Conservation (phyloP, 2,329 filamentous ascomycete genomes). For the Pseudocercospora cruenta region DNA sequence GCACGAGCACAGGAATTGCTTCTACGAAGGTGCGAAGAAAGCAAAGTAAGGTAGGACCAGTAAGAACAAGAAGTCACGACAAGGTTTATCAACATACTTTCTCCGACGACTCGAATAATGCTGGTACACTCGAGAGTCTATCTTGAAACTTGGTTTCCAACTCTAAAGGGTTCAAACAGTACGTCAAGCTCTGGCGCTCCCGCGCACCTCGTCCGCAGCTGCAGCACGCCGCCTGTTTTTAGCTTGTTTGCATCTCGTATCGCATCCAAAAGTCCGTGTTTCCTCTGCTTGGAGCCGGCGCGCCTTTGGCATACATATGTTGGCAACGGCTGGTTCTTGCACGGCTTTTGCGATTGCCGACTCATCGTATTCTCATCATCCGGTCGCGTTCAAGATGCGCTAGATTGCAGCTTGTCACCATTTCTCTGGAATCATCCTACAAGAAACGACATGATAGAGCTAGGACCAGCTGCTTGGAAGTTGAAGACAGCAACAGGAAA, state of each 20-base stretch:
- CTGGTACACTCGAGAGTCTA: background rate
- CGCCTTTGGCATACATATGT: background rate
- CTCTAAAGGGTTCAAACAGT: background rate
- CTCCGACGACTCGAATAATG: background rate
- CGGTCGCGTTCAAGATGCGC: background rate
- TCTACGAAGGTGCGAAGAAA: background rate
- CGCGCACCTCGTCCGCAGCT: background rate
- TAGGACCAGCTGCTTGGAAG: background rate
- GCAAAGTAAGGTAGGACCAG: background rate
- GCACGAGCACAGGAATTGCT: background rate
- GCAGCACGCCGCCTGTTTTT: background rate
- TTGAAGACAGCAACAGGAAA: background rate
- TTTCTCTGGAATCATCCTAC: background rate
- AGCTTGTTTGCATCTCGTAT: constrained; percentile 2
- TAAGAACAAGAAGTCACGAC: background rate
- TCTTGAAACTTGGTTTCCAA: constrained; percentile 3
- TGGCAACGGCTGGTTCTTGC: background rate
- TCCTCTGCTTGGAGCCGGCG: background rate
- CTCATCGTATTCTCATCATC: background rate
- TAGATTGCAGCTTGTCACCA: background rate
- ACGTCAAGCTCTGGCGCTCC: background rate
- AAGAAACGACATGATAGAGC: background rate
- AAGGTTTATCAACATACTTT: background rate
- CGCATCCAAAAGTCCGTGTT: background rate
- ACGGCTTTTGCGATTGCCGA: background rate